A percentile compares a stretch with the other conserved stretches of the same genome.
Conservation (phyloP, 2,329 filamentous ascomycete species). For the Purpureocillium lavendulum region DNA sequence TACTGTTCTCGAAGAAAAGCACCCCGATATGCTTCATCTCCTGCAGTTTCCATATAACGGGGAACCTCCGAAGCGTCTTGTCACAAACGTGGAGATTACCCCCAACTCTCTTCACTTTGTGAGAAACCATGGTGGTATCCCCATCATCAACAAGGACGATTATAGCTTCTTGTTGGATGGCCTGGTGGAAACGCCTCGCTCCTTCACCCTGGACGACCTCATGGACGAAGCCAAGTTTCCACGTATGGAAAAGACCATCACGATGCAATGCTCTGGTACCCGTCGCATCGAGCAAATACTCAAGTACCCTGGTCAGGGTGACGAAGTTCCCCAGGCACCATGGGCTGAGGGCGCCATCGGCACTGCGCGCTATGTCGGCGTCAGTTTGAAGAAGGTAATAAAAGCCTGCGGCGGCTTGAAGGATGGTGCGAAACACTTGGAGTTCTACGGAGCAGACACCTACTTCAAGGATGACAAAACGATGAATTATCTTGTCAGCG, state of each 20-base stretch:
- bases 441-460: slow-evolving; percentile 62
- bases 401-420: slow-evolving; percentile 58
- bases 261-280: slow-evolving; percentile 61
- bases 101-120: slow-evolving; percentile 31
- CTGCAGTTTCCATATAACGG: slow-evolving; percentile 58
- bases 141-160: slow-evolving; percentile 49
- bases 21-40: slow-evolving; percentile 51
- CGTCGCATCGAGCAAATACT: slow-evolving; percentile 61
- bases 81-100: slow-evolving; percentile 48
- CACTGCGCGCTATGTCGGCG: slow-evolving; percentile 53
- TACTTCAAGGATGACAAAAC: slow-evolving; percentile 62
- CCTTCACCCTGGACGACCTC: slow-evolving; percentile 49
- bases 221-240: slow-evolving; percentile 53
- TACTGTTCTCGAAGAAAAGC: slow-evolving; percentile 47
- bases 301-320: slow-evolving; percentile 58
- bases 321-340: slow-evolving; percentile 46
- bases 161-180: slow-evolving; percentile 50
- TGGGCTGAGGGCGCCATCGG: slow-evolving; percentile 64
- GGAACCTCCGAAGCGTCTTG: slow-evolving; percentile 50
- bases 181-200: slow-evolving; percentile 49
- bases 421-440: slow-evolving; percentile 49
- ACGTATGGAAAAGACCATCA: slow-evolving; percentile 47
- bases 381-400: slow-evolving; percentile 61
- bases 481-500: slow-evolving; percentile 59
- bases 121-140: slow-evolving; percentile 61